Evolutionary conservation across 176 grass and related monocot species (phyloP), one percentile per base, ranked within the genome.

Genomic region (Carex myosuroides): DNA sequence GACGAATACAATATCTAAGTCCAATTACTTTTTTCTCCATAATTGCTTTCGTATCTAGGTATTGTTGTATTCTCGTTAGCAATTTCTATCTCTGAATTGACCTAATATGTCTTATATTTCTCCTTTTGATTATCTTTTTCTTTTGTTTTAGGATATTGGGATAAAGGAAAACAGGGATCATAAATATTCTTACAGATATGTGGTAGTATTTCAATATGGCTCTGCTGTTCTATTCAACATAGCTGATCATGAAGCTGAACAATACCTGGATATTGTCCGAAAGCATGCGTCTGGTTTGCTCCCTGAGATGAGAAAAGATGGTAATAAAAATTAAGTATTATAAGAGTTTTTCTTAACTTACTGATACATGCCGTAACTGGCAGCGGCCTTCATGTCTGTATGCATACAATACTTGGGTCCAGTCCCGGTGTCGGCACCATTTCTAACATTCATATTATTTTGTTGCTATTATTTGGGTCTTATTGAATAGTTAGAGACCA

Each of bases 271-370:
- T 89, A 89, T 92, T 83, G 89, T 97, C 60, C 89, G 94, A 70
- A 94, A 92, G 20, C 92, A 97, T 92, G 90, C 94, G 73, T 97
- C 85, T 69, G 94, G 94, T n/a, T 92, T 91, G 88, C 91, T 97
- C 33, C 82, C 86, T 39, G 94, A 92, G 57, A 94, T 86, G 94
- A 93, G 88, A 79, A 97, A 97, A 87, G 94, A 97, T 59, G 94
- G 94, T 97, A 94, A 83, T 73, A 30, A 32, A 75, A 29, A 70
- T 66, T n/a, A 12, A 30, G 42, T 52, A 77, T 69, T 12, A 44
- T 60, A 8, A 11, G 29, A n/a, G 22, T 83, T 42, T 42, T 8
- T n/a, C 63, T 67, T 56, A 39, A 32, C 64, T 60, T 64, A 60
- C 0, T 20, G 16, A 33, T 26, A 48, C 2, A 29, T 24, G 4